Percentiles rank a stretch among this genome's conserved stretches.
Conservation (phyloP, 768 basidiomycete genomes). For the Fibroporia radiculosa region DNA sequence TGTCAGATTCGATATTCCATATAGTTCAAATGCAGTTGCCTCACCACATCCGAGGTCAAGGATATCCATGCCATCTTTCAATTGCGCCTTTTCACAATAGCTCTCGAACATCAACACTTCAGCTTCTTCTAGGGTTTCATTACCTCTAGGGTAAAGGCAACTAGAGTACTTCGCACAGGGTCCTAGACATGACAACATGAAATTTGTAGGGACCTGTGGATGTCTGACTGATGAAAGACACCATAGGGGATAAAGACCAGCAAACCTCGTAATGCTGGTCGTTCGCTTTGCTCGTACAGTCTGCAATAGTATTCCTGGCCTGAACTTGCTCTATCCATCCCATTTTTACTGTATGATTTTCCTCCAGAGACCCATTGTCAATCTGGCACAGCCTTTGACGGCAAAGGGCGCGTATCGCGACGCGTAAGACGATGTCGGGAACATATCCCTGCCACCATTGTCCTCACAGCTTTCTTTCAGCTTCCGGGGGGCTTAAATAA, state of each 20-base stretch:
- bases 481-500: slow-evolving; percentile 5
- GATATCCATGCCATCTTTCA: slow-evolving; percentile 54
- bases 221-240: neutral
- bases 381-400: slow-evolving; percentile 53
- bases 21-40: slow-evolving; percentile 7
- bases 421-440: slow-evolving; percentile 50
- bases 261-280: slow-evolving; percentile 70
- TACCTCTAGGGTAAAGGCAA: slow-evolving; percentile 55
- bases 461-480: neutral
- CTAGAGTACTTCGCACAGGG: slow-evolving; percentile 61
- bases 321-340: slow-evolving; percentile 53
- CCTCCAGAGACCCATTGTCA: slow-evolving; percentile 48
- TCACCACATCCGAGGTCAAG: slow-evolving; percentile 63
- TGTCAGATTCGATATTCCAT: neutral
- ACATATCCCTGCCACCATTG: slow-evolving; percentile 36
- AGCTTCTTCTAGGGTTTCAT: slow-evolving; percentile 53
- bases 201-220: slow-evolving; percentile 46
- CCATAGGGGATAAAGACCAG: slow-evolving; percentile 1
- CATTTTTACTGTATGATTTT: slow-evolving; percentile 61
- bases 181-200: slow-evolving; percentile 60
- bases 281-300: slow-evolving; percentile 59
- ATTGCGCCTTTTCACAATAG: slow-evolving; percentile 57
- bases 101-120: slow-evolving; percentile 59
- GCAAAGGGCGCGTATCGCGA: slow-evolving; percentile 39
- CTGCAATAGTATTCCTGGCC: slow-evolving; percentile 45